phyloP scores from a whole-genome alignment of 208 protist genomes.

The Leishmania gerbilli region DNA sequence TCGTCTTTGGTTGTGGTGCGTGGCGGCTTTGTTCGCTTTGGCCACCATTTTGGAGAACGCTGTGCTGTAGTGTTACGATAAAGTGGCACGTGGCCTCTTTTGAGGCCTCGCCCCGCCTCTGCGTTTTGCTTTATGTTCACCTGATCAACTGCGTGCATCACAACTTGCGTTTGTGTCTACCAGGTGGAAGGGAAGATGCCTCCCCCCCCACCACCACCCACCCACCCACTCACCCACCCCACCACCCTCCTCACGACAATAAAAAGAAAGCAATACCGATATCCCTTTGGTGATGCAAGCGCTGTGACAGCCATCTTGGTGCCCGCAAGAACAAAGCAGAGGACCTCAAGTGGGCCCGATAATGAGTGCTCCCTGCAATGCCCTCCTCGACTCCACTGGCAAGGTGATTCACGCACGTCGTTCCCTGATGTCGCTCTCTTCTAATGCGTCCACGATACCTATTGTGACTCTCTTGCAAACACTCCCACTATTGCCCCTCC shows the following conservation, averaged over 20 bases:
- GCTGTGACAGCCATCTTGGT: neutral
- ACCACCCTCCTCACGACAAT: neutral
- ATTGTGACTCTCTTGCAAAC: slow-evolving; percentile 88
- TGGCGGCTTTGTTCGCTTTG: neutral
- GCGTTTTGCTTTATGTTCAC: no score
- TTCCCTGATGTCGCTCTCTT: no score
- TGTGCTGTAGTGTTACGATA: neutral
- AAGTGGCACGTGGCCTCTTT: no score
- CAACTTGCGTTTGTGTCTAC: neutral
- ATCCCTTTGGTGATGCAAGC: neutral
- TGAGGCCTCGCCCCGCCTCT: neutral
- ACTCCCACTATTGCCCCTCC: slow-evolving; percentile 75
- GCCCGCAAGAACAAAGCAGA: neutral
- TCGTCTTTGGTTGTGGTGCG: neutral
- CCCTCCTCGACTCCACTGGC: neutral
- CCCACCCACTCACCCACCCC: neutral
- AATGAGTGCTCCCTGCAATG: neutral
- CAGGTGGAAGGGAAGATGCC: neutral
- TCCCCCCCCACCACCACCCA: neutral
- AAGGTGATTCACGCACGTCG: neutral
- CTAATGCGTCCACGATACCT: slow-evolving; percentile 77
- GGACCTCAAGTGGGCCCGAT: no score
- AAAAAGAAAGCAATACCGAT: neutral
- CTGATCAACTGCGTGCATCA: neutral
- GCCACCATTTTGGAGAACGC: no score